Evolutionary conservation across 2,329 filamentous ascomycete species (phyloP), one percentile per base, ranked within the genome.

Genomic region (Alternaria gansuensis): DNA sequence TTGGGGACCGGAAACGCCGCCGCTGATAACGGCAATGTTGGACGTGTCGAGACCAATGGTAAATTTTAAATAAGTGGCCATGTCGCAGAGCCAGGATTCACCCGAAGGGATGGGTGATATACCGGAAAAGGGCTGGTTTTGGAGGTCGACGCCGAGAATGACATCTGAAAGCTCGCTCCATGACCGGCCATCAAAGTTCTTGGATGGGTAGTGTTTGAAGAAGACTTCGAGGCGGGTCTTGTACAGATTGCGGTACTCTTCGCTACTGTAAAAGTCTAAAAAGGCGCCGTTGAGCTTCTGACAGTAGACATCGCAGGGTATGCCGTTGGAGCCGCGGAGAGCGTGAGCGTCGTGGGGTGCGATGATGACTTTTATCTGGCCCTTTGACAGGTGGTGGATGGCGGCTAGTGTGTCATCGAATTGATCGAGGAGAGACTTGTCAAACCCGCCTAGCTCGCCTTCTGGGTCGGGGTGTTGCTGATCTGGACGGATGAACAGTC

Each of bases 331-430:
- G 3, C 66, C 72, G 4, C 71, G 64, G 26, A 77, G 69, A 3
- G 73, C 73, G 54, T 75, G 73, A 4, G 73, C 69, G 53, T 77
- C 71, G 45, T 77, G 75, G 0, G 75, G 75, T 28, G 67, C 72
- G 21, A 77, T 73, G 23, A 77, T 75, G 51, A 77, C 75, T 57
- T 77, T 77, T 39, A 74, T 59, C 34, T 73, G 66, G 17, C 75
- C 75, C 52, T 75, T 72, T 0, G 74, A 76, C 13, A 77, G 64
- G 4, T 66, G 70, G 54, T 77, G 71, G 14, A 77, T 73, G 10
- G 73, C 73, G 14, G 75, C 74, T 28, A 77, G 50, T 9, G 71
- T 72, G 37, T 77, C 73, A 46, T 76, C 75, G 36, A 75, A 71
- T 45, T 73, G 71, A 36, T 77, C 74, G 4, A 77, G 71, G 17